Conservation (phyloP, 345 rosid genomes). For the Eucalyptus erythrocorys region DNA sequence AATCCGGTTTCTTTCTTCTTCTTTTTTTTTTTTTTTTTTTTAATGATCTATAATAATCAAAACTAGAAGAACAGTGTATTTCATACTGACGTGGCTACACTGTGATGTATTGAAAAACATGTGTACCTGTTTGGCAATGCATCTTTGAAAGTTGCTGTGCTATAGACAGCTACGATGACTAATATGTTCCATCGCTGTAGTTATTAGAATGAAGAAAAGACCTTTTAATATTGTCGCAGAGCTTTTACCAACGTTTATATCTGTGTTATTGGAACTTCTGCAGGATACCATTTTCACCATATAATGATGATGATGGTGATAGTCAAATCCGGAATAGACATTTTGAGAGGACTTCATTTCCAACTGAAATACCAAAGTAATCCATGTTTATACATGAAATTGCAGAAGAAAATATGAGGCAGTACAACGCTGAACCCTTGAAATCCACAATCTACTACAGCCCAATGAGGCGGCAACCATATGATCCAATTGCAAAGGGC, state of each 20-base stretch:
- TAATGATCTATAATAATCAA: not conserved
- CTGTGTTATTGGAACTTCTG: not conserved
- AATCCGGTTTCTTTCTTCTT: rapidly evolving
- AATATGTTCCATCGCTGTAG: not conserved
- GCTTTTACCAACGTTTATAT: not conserved
- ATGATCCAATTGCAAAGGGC: slow-evolving; percentile 18
- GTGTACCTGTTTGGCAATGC: not conserved
- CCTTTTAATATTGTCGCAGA: not conserved
- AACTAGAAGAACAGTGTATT: not conserved
- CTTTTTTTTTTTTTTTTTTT: rapidly evolving
- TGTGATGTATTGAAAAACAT: too few relatives aligned
- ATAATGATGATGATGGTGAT: too few relatives aligned
- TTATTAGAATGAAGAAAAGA: not conserved
- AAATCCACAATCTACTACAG: not conserved
- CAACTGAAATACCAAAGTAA: not conserved
- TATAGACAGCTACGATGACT: not conserved
- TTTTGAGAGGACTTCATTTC: not conserved
- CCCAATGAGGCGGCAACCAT: not conserved
- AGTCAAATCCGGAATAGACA: not conserved
- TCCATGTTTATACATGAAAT: not conserved
- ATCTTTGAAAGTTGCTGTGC: not conserved
- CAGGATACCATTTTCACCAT: too few relatives aligned
- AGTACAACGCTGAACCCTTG: not conserved
- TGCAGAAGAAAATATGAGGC: not conserved
- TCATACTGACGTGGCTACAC: not conserved